These are phyloP conservation scores for Arachnomyces sp. DNA, from an alignment of 2,329 filamentous ascomycete genomes.

Conservation along the genomic window DNA sequence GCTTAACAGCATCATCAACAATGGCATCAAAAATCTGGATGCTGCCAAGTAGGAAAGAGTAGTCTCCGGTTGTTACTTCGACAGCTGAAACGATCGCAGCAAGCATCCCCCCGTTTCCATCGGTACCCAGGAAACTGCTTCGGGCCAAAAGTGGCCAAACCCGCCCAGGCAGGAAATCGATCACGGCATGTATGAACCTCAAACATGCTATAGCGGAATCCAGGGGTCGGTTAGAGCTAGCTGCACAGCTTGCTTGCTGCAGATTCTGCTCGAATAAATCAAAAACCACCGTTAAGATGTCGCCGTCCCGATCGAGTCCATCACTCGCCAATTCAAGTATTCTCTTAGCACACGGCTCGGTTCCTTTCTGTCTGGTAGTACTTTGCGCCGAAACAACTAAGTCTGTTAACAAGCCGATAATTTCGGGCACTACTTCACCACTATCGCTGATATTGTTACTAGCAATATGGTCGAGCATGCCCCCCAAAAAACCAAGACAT, in stretches of 20 bases:
- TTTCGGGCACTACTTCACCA: slow-evolving; percentile 60
- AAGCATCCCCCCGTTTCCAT: slow-evolving; percentile 68
- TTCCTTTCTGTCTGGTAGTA: slow-evolving; percentile 21
- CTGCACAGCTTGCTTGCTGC: slow-evolving; percentile 46
- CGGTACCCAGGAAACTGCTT: slow-evolving; percentile 69
- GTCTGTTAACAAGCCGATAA: slow-evolving; percentile 65
- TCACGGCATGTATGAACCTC: slow-evolving; percentile 68
- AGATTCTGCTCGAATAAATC: slow-evolving; percentile 71
- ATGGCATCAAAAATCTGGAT: slow-evolving; percentile 67
- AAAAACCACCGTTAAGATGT: slow-evolving; percentile 74
- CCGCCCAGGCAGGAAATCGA: slow-evolving; percentile 67
- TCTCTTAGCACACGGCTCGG: slow-evolving; percentile 32
- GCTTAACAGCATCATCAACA: slow-evolving; percentile 63
- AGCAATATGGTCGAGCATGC: slow-evolving; percentile 48
- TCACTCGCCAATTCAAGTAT: slow-evolving; percentile 46
- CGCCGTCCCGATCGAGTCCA: slow-evolving; percentile 43
- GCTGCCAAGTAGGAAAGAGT: slow-evolving; percentile 67
- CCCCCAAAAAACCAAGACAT: slow-evolving; percentile 69
- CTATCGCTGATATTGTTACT: slow-evolving; percentile 44
- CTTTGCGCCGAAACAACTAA: slow-evolving; percentile 48
- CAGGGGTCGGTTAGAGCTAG: slow-evolving; percentile 56
- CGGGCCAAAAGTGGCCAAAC: slow-evolving; percentile 86
- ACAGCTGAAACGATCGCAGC: slow-evolving; percentile 71
- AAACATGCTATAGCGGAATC: slow-evolving; percentile 67
- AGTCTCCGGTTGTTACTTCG: slow-evolving; percentile 69